Evolutionary conservation across 768 basidiomycete species (phyloP), one percentile per base, ranked within the genome.

Genomic region (Phanerochaete sordida): DNA sequence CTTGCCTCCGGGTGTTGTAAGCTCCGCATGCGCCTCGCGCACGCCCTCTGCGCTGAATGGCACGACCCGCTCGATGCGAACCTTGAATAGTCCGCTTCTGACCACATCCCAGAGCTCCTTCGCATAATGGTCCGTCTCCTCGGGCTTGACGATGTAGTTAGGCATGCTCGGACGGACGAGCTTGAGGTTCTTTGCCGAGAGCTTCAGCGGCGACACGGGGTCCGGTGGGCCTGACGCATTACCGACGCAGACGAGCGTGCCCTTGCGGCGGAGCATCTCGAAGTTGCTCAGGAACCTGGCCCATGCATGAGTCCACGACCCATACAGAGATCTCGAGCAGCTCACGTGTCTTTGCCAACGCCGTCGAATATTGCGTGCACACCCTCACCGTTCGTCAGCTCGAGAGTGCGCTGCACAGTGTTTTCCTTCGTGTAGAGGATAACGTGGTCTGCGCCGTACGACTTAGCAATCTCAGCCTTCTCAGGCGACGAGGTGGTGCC

Each of bases 261-360:
- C 94, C 70, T 94, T 95, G 49, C 91, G 79, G 65, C 83, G 81
- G 62, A 90, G 77, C 69, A 93, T 76, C 72, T 86, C 82, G 75
- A 95, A 91, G 75, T 96, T 81, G 63, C 84, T 81, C 62, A 93
- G 86, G 71, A 91, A 92, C 13, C 90, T 91, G 37, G 1, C 13
- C 16, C n/a, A 8, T 23, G 13, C 24, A 7, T 54, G 9, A 54
- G 53, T 52, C 2, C 8, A 21, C 9, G 16, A 54, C n/a, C 1
- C 9, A n/a, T 27, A 27, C 8, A 4, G 19, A 19, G 7, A 19
- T 6, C 19, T 30, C 28, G 28, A 37, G n/a, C 61, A 16, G 58
- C 90, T 60, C 74, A 95, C 83, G 95, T 98, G 71, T 93, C 91
- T 76, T 91, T 95, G 1, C 96, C 96, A n/a, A 99, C 93, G 28